Conservation (phyloP, 352 stramenopile genomes). For the Globisporangium barbulae region DNA sequence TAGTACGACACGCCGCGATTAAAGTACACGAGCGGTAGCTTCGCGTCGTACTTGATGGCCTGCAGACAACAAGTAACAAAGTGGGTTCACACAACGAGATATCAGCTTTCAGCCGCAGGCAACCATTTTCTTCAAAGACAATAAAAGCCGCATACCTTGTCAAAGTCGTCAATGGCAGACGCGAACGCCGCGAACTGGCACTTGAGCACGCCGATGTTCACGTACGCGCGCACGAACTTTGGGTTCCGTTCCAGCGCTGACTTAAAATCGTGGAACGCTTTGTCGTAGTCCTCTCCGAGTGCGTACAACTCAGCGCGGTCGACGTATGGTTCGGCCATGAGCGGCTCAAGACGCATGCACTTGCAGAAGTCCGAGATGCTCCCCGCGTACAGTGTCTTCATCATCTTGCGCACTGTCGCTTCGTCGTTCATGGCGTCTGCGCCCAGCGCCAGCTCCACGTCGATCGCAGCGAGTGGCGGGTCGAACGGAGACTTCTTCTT, state of each 20-base stretch:
- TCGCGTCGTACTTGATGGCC: constrained; percentile 44
- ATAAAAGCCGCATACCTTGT: constrained; percentile 20
- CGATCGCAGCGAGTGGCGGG: constrained; percentile 30
- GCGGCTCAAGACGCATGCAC: constrained; percentile 56
- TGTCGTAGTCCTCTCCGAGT: constrained; percentile 55
- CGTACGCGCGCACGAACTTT: constrained; percentile 42
- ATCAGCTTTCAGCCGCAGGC: neutral
- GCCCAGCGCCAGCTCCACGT: constrained; percentile 46
- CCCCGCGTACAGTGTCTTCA: constrained; percentile 47
- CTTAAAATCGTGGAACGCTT: constrained; percentile 59
- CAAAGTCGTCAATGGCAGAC: constrained; percentile 64
- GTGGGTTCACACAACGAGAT: neutral
- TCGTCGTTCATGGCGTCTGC: constrained; percentile 50
- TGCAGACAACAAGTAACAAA: neutral
- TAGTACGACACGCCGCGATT: constrained; percentile 76
- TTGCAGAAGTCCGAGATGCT: constrained; percentile 61
- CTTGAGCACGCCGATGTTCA: constrained; percentile 74
- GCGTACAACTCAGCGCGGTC: constrained; percentile 68
- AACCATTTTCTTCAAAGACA: neutral
- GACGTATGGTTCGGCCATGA: constrained; percentile 55
- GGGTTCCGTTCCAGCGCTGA: constrained; percentile 49
- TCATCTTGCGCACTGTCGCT: constrained; percentile 36
- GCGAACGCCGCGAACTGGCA: constrained; percentile 68
- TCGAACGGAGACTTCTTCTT: constrained; percentile 39
- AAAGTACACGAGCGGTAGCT: constrained; percentile 41